These are phyloP conservation scores for Thamnidium elegans DNA, from an alignment of 192 early-diverging fungal genomes.

Conservation along the genomic window DNA sequence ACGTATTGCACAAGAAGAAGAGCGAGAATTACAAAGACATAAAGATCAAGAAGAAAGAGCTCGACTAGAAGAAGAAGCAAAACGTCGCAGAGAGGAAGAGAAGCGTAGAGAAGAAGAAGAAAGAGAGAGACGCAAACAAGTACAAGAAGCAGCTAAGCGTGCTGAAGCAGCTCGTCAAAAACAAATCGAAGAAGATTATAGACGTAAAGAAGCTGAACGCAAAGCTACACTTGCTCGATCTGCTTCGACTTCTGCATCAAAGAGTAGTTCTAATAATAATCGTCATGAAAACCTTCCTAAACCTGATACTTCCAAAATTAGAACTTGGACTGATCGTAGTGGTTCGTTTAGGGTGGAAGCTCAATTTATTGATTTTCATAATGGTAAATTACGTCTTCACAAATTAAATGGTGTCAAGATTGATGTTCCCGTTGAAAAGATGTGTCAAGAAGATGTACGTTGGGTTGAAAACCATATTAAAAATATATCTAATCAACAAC, in stretches of 20 bases:
- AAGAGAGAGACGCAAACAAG: constrained; percentile 29
- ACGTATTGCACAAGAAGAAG: constrained; percentile 8
- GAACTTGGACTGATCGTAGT: constrained; percentile 91
- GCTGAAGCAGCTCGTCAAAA: constrained; percentile 17
- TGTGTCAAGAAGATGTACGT: constrained; percentile 58
- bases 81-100: constrained; percentile 13
- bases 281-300: constrained; percentile 20
- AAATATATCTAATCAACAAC: not conserved
- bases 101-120: constrained; percentile 31
- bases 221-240: constrained; percentile 5
- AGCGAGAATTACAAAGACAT: not conserved
- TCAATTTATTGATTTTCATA: constrained; percentile 69
- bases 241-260: not conserved
- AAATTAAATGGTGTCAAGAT: constrained; percentile 96
- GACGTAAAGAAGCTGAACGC: constrained; percentile 28
- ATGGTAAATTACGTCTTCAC: constrained; percentile 90
- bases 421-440: constrained; percentile 85
- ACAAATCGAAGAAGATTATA: constrained; percentile 35
- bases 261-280: constrained; percentile 2
- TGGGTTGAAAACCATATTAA: constrained; percentile 46
- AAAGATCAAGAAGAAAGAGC: constrained; percentile 13
- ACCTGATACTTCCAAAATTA: constrained; percentile 32
- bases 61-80: constrained; percentile 29
- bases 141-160: constrained; percentile 31
- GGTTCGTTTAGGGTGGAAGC: constrained; percentile 93